These are phyloP conservation scores for Nemania sp. DNA, from an alignment of 2,329 filamentous ascomycete species.

Conservation along the genomic window DNA sequence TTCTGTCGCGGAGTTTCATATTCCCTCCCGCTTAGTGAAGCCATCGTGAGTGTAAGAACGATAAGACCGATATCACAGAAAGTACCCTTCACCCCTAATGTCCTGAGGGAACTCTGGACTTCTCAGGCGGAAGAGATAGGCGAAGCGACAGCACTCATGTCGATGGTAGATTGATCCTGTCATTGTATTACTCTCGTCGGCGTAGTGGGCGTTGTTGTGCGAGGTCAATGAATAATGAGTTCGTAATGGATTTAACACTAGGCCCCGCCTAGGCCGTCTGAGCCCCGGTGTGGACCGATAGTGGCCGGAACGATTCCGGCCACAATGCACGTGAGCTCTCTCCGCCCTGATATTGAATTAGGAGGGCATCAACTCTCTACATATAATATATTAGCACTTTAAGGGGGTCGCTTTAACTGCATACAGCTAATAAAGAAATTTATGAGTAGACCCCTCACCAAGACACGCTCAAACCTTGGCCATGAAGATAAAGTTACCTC, in stretches of 20 bases:
- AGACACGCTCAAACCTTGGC: not conserved
- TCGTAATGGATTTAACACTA: conserved; percentile 33
- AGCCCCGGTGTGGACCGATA: conserved; percentile 33
- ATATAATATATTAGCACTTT: not conserved
- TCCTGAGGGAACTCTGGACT: not conserved
- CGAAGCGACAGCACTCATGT: not conserved
- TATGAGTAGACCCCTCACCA: not conserved
- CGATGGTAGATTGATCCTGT: not conserved
- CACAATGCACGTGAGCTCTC: conserved; percentile 36
- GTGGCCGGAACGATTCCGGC: conserved; percentile 41
- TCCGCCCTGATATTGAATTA: conserved; percentile 9
- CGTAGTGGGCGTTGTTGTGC: not conserved
- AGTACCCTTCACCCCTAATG: not conserved
- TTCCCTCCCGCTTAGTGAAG: conserved; percentile 3
- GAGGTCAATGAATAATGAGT: conserved; percentile 20
- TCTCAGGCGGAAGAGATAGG: not conserved
- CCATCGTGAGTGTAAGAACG: conserved; percentile 20
- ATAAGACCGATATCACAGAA: conserved; percentile 6
- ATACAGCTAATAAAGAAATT: not conserved
- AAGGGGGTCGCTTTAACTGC: not conserved
- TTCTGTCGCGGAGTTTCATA: not conserved
- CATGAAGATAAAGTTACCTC: not conserved
- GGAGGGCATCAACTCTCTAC: conserved; percentile 1
- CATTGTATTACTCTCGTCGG: not conserved
- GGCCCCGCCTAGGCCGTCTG: conserved; percentile 32